Percentiles rank a stretch among this genome's conserved stretches.
These are phyloP conservation scores for Thamnidium elegans DNA, from an alignment of 192 early-diverging fungal genomes.

Conservation along the genomic window DNA sequence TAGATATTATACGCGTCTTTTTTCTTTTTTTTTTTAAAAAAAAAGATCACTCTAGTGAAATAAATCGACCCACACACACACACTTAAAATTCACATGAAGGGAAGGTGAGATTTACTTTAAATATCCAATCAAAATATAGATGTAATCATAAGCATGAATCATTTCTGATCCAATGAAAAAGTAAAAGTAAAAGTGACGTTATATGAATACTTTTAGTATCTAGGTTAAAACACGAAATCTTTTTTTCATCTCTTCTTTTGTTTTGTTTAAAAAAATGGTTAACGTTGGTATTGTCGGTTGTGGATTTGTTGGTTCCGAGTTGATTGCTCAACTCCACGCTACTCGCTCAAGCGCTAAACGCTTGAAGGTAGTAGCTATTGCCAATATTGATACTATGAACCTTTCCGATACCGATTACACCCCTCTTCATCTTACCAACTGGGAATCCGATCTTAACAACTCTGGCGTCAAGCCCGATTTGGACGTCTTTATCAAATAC, in stretches of 20 bases:
- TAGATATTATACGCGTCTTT: too few species aligned
- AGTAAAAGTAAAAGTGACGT: too few species aligned
- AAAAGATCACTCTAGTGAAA: too few species aligned
- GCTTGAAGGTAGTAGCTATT: conserved; percentile 72
- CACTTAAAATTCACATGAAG: too few species aligned
- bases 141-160: too few species aligned
- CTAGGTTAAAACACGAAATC: background rate
- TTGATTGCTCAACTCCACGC: conserved; percentile 79
- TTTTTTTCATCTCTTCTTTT: background rate
- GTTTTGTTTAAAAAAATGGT: conserved; percentile 43
- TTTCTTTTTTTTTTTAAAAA: too few species aligned
- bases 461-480: conserved; percentile 39
- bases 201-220: too few species aligned
- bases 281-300: conserved; percentile 90
- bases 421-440: conserved; percentile 44
- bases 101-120: too few species aligned
- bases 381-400: conserved; percentile 73
- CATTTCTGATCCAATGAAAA: too few species aligned
- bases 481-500: conserved; percentile 55
- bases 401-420: conserved; percentile 45
- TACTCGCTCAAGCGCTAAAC: conserved; percentile 39
- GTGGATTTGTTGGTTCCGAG: conserved; percentile 92
- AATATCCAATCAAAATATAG: too few species aligned
- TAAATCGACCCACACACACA: too few species aligned
- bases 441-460: conserved; percentile 48